A percentile compares a stretch with the other conserved stretches of the same genome.
Evolutionary conservation across 2,329 filamentous ascomycete genomes (phyloP).

Genomic region (Colletotrichum limetticola): DNA sequence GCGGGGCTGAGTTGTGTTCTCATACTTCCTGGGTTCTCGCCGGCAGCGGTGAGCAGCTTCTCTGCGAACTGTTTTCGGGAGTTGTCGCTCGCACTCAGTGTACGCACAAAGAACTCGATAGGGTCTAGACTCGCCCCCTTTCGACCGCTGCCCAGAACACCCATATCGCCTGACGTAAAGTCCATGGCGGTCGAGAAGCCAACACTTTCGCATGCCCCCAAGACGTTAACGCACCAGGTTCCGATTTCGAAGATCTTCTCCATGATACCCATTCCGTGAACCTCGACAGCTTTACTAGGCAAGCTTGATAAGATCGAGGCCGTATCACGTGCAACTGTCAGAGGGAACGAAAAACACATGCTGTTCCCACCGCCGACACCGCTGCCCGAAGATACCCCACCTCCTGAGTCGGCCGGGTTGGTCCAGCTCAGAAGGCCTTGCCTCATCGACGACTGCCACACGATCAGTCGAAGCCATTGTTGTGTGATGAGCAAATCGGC

Average conservation of each 20-base stretch:
- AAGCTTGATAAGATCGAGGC: slow-evolving; percentile 54
- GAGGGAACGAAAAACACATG: slow-evolving; percentile 70
- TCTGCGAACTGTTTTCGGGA: slow-evolving; percentile 55
- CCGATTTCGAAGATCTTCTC: slow-evolving; percentile 62
- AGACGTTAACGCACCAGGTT: slow-evolving; percentile 56
- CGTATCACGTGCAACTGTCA: slow-evolving; percentile 70
- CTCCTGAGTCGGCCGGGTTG: slow-evolving; percentile 34
- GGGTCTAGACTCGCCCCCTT: slow-evolving; percentile 50
- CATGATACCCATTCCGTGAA: slow-evolving; percentile 61
- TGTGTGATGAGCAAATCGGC: slow-evolving; percentile 77
- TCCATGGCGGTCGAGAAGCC: slow-evolving; percentile 43
- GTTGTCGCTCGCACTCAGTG: slow-evolving; percentile 55
- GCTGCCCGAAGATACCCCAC: slow-evolving; percentile 2
- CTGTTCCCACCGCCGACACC: slow-evolving; percentile 43
- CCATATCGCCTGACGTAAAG: slow-evolving; percentile 44
- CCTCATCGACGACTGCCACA: slow-evolving; percentile 78
- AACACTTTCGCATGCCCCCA: slow-evolving; percentile 47
- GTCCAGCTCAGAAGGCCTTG: slow-evolving; percentile 70
- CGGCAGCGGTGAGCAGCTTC: slow-evolving; percentile 52
- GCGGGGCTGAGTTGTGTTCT: slow-evolving; percentile 47
- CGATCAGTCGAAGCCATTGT: slow-evolving; percentile 76
- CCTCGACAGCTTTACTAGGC: slow-evolving; percentile 54
- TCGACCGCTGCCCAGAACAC: slow-evolving; percentile 44
- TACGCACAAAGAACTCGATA: slow-evolving; percentile 56
- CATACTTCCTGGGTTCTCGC: slow-evolving; percentile 51